Percentiles rank a stretch among this genome's conserved stretches.
phyloP scores from a whole-genome alignment of 2,329 filamentous ascomycete species.

The Ophioceras dolichostomum region DNA sequence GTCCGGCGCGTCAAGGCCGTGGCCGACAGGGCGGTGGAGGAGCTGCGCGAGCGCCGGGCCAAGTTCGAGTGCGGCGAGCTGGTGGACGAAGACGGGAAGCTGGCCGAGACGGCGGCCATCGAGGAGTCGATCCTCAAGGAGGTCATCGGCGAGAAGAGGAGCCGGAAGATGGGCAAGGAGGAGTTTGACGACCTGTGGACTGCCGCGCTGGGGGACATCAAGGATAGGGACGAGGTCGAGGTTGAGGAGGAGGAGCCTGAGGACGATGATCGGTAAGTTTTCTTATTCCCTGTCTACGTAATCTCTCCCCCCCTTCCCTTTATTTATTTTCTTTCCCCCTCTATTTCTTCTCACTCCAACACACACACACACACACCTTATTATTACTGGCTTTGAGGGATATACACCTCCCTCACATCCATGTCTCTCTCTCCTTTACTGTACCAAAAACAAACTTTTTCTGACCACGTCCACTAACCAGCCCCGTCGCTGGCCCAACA shows the following conservation, averaged over 20 bases:
- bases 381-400: too few species aligned
- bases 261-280: slow-evolving; percentile 39
- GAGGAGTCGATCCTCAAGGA: slow-evolving; percentile 66
- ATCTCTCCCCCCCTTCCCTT: slow-evolving; percentile 1
- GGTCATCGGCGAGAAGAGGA: slow-evolving; percentile 61
- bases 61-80: slow-evolving; percentile 82
- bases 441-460: neutral
- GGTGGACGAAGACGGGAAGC: slow-evolving; percentile 45
- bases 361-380: too few species aligned
- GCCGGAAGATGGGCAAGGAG: slow-evolving; percentile 69
- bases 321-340: slow-evolving; percentile 1
- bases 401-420: too few species aligned
- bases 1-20: slow-evolving; percentile 76
- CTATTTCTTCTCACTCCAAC: too few species aligned
- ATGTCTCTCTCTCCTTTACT: too few species aligned
- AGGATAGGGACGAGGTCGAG: slow-evolving; percentile 47
- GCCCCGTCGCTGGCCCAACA: slow-evolving; percentile 60
- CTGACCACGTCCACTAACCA: slow-evolving; percentile 59
- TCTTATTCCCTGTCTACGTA: too few species aligned
- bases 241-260: slow-evolving; percentile 27
- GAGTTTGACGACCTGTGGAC: slow-evolving; percentile 88
- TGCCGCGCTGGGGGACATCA: slow-evolving; percentile 61
- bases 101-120: slow-evolving; percentile 43
- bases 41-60: slow-evolving; percentile 72
- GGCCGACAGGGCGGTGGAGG: slow-evolving; percentile 76